Evolutionary conservation across 2,329 filamentous ascomycete genomes (phyloP).

Genomic region (Paraphaeosphaeria minitans): DNA sequence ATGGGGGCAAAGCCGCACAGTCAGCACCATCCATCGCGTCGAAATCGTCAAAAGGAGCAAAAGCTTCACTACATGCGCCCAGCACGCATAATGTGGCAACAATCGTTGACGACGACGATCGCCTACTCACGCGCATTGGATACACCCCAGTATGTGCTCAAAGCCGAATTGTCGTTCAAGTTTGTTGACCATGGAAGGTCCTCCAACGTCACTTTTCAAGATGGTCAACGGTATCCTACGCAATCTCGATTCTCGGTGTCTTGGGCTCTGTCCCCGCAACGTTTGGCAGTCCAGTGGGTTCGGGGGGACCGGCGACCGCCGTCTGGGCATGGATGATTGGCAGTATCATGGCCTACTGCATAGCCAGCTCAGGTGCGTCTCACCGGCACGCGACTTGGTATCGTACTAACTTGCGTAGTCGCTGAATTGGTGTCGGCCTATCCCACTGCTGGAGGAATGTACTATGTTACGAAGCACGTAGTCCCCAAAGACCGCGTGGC

Average conservation of each 20-base stretch:
- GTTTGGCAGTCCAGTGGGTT: conserved; percentile 62
- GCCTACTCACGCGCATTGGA: conserved; percentile 64
- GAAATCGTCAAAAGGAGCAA: conserved; percentile 32
- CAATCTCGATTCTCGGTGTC: conserved; percentile 68
- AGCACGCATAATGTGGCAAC: conserved; percentile 49
- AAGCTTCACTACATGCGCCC: conserved; percentile 21
- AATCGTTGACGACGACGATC: conserved; percentile 65
- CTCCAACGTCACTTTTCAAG: conserved; percentile 67
- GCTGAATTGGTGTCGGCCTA: conserved; percentile 69
- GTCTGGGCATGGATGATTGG: conserved; percentile 71
- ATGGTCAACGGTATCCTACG: conserved; percentile 70
- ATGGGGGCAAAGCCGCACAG: conserved; percentile 21
- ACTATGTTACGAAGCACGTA: conserved; percentile 70
- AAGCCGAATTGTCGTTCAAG: background rate
- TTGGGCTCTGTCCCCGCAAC: conserved; percentile 69
- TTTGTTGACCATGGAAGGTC: conserved; percentile 53
- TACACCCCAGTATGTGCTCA: conserved; percentile 61
- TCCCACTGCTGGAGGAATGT: conserved; percentile 71
- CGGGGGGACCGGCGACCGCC: conserved; percentile 66
- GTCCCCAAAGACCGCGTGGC: conserved; percentile 65
- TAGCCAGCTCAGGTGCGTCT: conserved; percentile 61
- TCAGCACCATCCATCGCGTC: conserved; percentile 26
- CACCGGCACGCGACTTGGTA: background rate
- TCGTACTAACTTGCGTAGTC: conserved; percentile 48
- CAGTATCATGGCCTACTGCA: conserved; percentile 67